Conservation (phyloP, 73 alveolate genomes). For the Paramecium primaurelia region DNA sequence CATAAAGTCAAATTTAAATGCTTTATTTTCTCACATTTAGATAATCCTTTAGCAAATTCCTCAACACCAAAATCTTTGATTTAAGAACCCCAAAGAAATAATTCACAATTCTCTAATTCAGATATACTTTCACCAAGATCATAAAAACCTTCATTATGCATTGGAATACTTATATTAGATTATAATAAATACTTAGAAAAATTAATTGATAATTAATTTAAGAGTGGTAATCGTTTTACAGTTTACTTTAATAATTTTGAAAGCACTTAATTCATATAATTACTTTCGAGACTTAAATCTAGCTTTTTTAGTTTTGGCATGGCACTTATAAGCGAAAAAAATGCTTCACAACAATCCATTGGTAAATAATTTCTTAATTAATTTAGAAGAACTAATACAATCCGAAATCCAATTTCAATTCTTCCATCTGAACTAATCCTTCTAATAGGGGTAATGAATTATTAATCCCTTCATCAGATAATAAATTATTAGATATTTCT, state of each 20-base stretch:
- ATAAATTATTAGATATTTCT: background rate
- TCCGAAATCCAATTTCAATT: conserved; percentile 30
- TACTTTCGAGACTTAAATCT: background rate
- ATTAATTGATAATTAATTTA: background rate
- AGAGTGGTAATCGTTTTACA: background rate
- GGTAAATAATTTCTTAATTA: conserved; percentile 7
- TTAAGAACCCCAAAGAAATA: background rate
- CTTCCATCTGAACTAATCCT: background rate
- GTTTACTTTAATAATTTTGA: background rate
- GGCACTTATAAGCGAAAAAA: background rate
- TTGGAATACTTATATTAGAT: background rate
- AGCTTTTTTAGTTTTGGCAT: conserved; percentile 3
- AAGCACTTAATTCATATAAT: conserved; percentile 6
- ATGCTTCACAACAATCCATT: conserved; percentile 48
- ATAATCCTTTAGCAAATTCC: conserved; percentile 3
- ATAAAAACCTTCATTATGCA: conserved; percentile 8
- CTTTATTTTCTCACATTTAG: background rate
- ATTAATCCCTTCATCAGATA: conserved; percentile 29
- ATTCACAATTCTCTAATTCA: background rate
- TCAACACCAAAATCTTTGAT: conserved; percentile 28
- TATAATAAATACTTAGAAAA: background rate
- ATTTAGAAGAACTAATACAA: background rate
- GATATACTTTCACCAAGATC: conserved; percentile 7
- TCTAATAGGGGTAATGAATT: background rate
- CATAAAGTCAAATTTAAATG: background rate